Percentiles rank a stretch among this genome's conserved stretches.
Conservation (phyloP, 495 filamentous ascomycete species). For the Amniculicola lignicola region DNA sequence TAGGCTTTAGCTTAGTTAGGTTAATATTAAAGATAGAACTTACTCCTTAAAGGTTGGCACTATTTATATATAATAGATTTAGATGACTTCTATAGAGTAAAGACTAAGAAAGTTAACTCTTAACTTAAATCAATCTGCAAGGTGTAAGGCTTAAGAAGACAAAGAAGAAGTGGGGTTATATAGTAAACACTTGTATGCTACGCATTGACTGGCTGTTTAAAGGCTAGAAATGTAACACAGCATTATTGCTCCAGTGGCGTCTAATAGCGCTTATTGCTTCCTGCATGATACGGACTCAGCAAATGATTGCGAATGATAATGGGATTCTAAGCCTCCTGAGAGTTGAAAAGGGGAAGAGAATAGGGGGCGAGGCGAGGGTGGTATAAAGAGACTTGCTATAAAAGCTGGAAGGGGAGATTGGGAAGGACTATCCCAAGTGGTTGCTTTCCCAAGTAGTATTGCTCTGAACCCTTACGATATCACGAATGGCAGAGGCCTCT, state of each 20-base stretch:
- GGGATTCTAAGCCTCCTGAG: too few species aligned
- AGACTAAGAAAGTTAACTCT: background rate
- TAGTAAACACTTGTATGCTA: constrained; percentile 1
- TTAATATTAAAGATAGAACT: background rate
- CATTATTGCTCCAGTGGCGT: constrained; percentile 2
- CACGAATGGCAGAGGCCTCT: too few species aligned
- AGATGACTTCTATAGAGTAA: constrained; percentile 1
- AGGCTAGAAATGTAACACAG: constrained; percentile 1
- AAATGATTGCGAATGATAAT: too few species aligned
- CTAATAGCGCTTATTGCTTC: too few species aligned
- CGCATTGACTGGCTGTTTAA: constrained; percentile 5
- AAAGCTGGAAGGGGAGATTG: too few species aligned
- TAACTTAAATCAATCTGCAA: background rate
- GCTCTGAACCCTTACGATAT: too few species aligned
- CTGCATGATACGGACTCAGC: too few species aligned
- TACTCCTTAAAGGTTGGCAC: background rate
- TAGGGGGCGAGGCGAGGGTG: too few species aligned
- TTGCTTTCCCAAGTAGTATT: too few species aligned
- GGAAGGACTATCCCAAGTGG: too few species aligned
- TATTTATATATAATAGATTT: background rate
- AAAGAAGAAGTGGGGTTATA: constrained; percentile 6
- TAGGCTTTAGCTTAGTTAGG: background rate
- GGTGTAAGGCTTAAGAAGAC: background rate
- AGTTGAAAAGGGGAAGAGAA: too few species aligned
- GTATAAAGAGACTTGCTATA: too few species aligned